Conservation (phyloP, 2,329 filamentous ascomycete genomes). For the Capronia epimyces region DNA sequence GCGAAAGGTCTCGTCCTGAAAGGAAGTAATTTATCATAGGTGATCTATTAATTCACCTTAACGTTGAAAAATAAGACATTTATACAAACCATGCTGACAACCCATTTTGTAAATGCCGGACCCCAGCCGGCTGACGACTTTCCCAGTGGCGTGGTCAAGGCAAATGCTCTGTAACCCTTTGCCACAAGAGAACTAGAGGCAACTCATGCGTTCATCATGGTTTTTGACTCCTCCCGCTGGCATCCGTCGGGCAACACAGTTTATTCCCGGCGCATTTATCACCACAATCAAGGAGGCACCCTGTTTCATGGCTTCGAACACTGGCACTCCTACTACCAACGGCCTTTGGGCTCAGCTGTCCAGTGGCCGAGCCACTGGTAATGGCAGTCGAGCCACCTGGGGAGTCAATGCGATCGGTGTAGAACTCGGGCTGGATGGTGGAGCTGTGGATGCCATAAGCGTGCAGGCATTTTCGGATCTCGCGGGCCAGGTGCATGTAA, state of each 20-base stretch:
- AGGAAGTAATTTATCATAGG: too few relatives aligned
- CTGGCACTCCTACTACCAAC: conserved; percentile 35
- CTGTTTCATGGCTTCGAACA: conserved; percentile 36
- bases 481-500: conserved; percentile 85
- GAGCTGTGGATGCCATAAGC: conserved; percentile 94
- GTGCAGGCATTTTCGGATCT: conserved; percentile 82
- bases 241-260: conserved; percentile 27
- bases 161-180: too few relatives aligned
- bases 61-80: too few relatives aligned
- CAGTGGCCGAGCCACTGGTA: conserved; percentile 13
- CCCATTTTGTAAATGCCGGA: too few relatives aligned
- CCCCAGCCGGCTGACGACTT: too few relatives aligned
- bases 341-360: conserved; percentile 6
- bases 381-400: conserved; percentile 10
- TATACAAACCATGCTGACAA: too few relatives aligned
- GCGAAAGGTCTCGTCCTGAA: too few relatives aligned
- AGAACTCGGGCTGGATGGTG: conserved; percentile 90
- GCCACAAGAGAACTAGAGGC: too few relatives aligned
- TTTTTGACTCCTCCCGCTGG: conserved; percentile 7
- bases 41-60: too few relatives aligned
- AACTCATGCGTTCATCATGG: neutral
- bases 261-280: conserved; percentile 38
- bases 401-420: conserved; percentile 7
- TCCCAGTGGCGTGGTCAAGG: too few relatives aligned
- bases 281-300: conserved; percentile 46